Evolutionary conservation across 148 eudicot species (phyloP).

Genomic region (Camellia granthamiana): DNA sequence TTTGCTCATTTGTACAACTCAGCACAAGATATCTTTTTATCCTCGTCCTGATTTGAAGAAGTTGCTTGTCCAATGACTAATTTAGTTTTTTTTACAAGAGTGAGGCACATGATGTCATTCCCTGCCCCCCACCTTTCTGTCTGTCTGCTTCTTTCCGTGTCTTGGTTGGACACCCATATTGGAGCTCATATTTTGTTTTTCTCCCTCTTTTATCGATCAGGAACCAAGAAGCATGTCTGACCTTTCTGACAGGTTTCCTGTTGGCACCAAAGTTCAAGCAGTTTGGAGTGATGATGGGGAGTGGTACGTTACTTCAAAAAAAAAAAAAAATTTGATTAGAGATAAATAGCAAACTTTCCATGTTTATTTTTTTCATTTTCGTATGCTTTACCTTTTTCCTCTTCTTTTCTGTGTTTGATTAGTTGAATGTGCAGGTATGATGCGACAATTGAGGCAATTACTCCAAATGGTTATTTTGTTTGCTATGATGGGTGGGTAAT

Average conservation of each 20-base stretch:
- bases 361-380: too few species aligned
- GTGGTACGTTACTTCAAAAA: constrained; percentile 48
- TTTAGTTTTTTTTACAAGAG: neutral
- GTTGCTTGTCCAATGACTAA: neutral
- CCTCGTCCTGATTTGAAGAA: neutral
- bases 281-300: constrained; percentile 99
- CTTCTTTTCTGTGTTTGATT: constrained; percentile 44
- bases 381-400: constrained; percentile 26
- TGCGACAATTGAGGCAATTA: constrained; percentile 69
- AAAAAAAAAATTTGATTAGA: neutral
- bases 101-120: neutral
- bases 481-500: constrained; percentile 81
- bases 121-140: neutral
- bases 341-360: constrained; percentile 9
- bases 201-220: constrained; percentile 27
- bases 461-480: constrained; percentile 75
- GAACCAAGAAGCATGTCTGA: constrained; percentile 33
- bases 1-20: neutral
- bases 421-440: constrained; percentile 82
- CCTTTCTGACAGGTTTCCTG: constrained; percentile 55
- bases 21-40: neutral
- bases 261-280: constrained; percentile 89
- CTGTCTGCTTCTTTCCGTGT: neutral
- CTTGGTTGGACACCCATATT: neutral
- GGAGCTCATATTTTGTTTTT: constrained; percentile 11